These are phyloP conservation scores for Vanderwaltozyma tropicalis DNA, from an alignment of 805 yeast genomes.

Conservation along the genomic window DNA sequence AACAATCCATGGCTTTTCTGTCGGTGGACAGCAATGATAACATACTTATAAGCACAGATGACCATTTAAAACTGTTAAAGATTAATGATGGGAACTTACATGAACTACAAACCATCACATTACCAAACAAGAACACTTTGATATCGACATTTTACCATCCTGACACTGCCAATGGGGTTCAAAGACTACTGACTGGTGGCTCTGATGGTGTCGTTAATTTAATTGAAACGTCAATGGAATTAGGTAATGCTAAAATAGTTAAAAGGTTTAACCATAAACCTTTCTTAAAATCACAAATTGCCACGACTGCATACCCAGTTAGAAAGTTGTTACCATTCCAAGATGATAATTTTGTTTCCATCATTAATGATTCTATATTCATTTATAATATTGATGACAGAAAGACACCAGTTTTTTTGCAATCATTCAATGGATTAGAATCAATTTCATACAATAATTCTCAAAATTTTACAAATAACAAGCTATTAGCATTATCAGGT, in stretches of 20 bases:
- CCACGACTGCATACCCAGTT: slow-evolving; percentile 6
- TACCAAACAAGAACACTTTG: not conserved
- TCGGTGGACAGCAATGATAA: not conserved
- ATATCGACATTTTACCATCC: not conserved
- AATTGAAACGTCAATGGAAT: slow-evolving; percentile 41
- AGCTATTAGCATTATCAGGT: slow-evolving; percentile 40
- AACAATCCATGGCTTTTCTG: not conserved
- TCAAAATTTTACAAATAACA: slow-evolving; percentile 25
- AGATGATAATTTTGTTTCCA: slow-evolving; percentile 36
- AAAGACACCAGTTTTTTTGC: slow-evolving; percentile 18
- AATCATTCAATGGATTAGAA: slow-evolving; percentile 17
- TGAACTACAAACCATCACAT: slow-evolving; percentile 14
- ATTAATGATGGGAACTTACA: slow-evolving; percentile 5
- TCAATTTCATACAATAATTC: slow-evolving; percentile 23
- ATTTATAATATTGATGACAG: slow-evolving; percentile 62
- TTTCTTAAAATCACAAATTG: slow-evolving; percentile 32
- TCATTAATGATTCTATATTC: slow-evolving; percentile 61
- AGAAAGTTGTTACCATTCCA: slow-evolving; percentile 11
- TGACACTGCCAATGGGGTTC: not conserved
- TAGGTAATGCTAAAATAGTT: slow-evolving; percentile 57
- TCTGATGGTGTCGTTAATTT: slow-evolving; percentile 65
- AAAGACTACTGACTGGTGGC: slow-evolving; percentile 53
- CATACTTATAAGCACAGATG: not conserved
- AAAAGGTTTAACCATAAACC: slow-evolving; percentile 72
- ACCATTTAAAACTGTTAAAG: not conserved